Evolutionary conservation across 2,329 filamentous ascomycete genomes (phyloP).

Genomic region (Sporothrix sp.): DNA sequence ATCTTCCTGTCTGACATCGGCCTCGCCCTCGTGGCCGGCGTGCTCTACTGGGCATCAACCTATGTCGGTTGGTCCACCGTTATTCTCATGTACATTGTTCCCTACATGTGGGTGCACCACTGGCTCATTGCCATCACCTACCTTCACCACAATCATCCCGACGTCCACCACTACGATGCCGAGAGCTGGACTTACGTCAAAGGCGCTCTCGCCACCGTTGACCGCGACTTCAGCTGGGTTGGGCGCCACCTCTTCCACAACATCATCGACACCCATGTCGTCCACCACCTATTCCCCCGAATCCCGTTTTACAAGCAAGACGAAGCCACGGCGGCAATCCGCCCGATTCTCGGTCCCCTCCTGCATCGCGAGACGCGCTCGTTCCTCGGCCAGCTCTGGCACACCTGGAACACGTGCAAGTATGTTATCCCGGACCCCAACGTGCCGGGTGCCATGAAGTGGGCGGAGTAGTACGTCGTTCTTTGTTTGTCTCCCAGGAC

Average conservation of each 20-base stretch:
- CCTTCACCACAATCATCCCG: conserved; percentile 91
- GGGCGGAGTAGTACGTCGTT: conserved; percentile 22
- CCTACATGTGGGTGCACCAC: conserved; percentile 97
- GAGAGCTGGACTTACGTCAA: conserved; percentile 85
- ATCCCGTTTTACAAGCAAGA: conserved; percentile 49
- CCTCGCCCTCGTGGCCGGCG: conserved; percentile 50
- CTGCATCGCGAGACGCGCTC: conserved; percentile 65
- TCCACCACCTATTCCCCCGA: conserved; percentile 80
- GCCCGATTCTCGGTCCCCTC: conserved; percentile 87
- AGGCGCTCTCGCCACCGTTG: conserved; percentile 86
- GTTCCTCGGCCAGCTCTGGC: conserved; percentile 37
- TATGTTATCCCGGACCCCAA: conserved; percentile 35
- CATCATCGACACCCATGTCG: conserved; percentile 92
- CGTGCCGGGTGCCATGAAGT: conserved; percentile 28
- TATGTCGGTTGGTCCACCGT: conserved; percentile 79
- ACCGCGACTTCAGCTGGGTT: conserved; percentile 93
- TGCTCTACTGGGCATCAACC: conserved; percentile 59
- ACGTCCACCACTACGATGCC: conserved; percentile 79
- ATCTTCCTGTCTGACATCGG: conserved; percentile 83
- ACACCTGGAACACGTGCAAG: conserved; percentile 36
- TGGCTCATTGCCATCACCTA: conserved; percentile 97
- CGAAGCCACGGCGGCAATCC: conserved; percentile 28
- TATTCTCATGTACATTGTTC: conserved; percentile 85
- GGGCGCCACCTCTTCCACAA: conserved; percentile 82
- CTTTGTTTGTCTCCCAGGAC: background rate